Evolutionary conservation across 2,329 filamentous ascomycete species (phyloP), one percentile per base, ranked within the genome.

Genomic region (Exophiala sp.): DNA sequence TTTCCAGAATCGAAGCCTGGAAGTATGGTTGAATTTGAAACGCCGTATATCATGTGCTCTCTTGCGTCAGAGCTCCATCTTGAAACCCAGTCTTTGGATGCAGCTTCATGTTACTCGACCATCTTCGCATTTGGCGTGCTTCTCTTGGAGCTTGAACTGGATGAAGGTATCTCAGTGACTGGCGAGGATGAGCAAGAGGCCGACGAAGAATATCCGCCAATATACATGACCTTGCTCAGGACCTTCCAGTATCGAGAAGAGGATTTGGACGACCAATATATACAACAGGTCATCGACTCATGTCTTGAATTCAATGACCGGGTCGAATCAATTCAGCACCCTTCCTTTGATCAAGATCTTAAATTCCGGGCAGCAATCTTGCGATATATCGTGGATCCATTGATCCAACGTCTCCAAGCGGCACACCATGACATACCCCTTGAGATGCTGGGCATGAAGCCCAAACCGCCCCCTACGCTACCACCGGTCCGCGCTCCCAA

Each of bases 71-170:
- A 38, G 9, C 19, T 38, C 13, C 8, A 19, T 4, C 13, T 2
- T 38, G 35, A 19, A 13, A 8, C 16, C 4, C 10, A 38, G 7
- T 13, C 19, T 9, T 19, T 5, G 22, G 21, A 27, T 24, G 19
- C 19, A 23, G 4, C 18, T 23, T 9, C 41, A 10, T 19, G 3
- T 22, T 38, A 46, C 22, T 37, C 30, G 10, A 10, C 18, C 21
- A 30, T 48, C 13, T 48, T 27, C 29, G 35, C 45, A 10, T 48
- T 48, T 32, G 45, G 35, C 10, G 23, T 48, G 29, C 29, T 43
- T 10, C n/a, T 43, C 2, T 23, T 43, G 18, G 41, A 43, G 14
- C 41, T 43, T 14, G 41, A 43, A 32, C 27, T 43, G 3, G 41
- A 43, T 19, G 3, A 29, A 43, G 14, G 14, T 14, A 43, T 43